Evolutionary conservation across 371 early-diverging fungal species (phyloP).

Genomic region (Lichtheimia hyalospora): DNA sequence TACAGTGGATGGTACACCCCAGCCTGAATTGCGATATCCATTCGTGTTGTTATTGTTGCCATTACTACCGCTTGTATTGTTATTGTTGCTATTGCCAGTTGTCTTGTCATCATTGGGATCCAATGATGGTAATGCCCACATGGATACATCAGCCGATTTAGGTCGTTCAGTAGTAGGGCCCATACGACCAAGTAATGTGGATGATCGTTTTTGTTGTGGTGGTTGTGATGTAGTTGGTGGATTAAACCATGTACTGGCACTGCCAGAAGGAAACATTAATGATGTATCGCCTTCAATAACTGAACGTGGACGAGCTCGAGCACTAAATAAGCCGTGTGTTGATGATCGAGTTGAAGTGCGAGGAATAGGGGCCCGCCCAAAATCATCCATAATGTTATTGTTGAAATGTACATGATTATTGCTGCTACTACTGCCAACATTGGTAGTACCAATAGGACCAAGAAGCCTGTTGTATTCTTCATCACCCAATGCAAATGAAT

Average conservation of each 20-base stretch:
- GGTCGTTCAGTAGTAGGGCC: slow-evolving; percentile 56
- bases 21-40: slow-evolving; percentile 4
- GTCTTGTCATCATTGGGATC: slow-evolving; percentile 6
- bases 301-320: slow-evolving; percentile 38
- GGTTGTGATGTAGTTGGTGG: slow-evolving; percentile 12
- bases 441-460: slow-evolving; percentile 16
- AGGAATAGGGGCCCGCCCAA: slow-evolving; percentile 11
- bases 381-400: slow-evolving; percentile 15
- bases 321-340: slow-evolving; percentile 7
- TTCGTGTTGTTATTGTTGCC: slow-evolving; percentile 7
- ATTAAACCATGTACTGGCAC: slow-evolving; percentile 30
- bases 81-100: slow-evolving; percentile 4
- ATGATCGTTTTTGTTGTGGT: not conserved
- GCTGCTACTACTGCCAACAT: not conserved
- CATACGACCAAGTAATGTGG: slow-evolving; percentile 7
- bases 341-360: slow-evolving; percentile 7
- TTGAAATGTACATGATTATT: slow-evolving; percentile 7
- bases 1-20: slow-evolving; percentile 24
- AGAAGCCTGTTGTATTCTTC: slow-evolving; percentile 57
- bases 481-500: slow-evolving; percentile 71
- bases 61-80: slow-evolving; percentile 11
- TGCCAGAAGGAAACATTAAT: slow-evolving; percentile 22
- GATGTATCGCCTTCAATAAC: slow-evolving; percentile 49
- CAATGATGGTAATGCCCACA: slow-evolving; percentile 46
- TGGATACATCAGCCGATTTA: slow-evolving; percentile 64